Base-by-base conservation (phyloP, 352 stramenopile species). In the Phytopythium helicoides region DNA sequence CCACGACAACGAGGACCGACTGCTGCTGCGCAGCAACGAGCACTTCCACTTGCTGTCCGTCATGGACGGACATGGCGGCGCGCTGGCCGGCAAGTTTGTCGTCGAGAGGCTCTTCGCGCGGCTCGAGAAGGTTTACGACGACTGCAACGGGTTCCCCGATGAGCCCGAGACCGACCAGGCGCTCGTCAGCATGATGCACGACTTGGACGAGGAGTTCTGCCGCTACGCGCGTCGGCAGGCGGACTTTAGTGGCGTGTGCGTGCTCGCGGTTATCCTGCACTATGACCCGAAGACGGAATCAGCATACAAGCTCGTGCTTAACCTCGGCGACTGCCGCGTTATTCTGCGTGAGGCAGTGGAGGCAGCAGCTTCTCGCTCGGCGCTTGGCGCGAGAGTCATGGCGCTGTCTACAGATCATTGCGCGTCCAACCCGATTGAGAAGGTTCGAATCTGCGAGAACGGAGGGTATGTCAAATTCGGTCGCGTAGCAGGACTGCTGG, bases 361-460 rank as follows among this genome's bases (percentile, higher is more conserved):
- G 7, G 7, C 19, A 3, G 38, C 63, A 44, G 35, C 47, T 9
- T 21, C 21, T 3, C 46, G 21, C 12, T 18, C 3, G 3, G 46
- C 33, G n/a, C 46, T 52, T 15, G 46, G 46, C 21, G 31, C 46
- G 12, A 19, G 46, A 2, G 46, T 42, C 26, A 54, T 67, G 18
- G 64, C 70, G 11, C 37, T 80, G 10, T 77, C 76, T 4, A 72
- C 83, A 23, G 87, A 96, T 57, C 87, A 96, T 66, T 91, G 86
- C 51, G 71, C 81, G 11, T 68, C 55, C 14, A 85, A 87, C 56
- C 50, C 25, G 6, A 58, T 65, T 10, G 87, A 96, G 55, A 75
- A 74, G 35, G 57, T 64, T 54, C 76, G 87, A 25, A 82, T 87
- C 40, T 40, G 81, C 9, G 54, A 59, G 26, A 86, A 73, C 26